These are phyloP conservation scores for Austroboletus novae-zelandiae DNA, from an alignment of 1,284 basidiomycete genomes.

Conservation along the genomic window DNA sequence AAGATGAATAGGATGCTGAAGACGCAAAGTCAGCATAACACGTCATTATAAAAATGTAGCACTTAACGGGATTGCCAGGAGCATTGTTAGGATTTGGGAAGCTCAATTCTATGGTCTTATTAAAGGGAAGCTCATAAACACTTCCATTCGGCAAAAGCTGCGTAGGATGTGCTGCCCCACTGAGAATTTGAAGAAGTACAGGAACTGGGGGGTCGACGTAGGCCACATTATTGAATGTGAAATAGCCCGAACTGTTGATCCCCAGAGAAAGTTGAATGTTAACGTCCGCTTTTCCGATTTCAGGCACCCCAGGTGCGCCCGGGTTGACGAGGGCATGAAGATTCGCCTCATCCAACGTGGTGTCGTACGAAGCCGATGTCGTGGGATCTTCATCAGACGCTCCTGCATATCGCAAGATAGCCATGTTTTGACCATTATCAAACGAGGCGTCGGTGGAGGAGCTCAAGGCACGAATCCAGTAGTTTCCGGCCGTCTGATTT, in stretches of 20 bases:
- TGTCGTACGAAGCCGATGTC: conserved; percentile 32
- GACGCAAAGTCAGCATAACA: not conserved
- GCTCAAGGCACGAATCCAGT: conserved; percentile 41
- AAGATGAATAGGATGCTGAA: conserved; percentile 34
- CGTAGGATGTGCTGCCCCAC: conserved; percentile 20
- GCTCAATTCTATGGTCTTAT: conserved; percentile 37
- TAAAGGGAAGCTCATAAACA: conserved; percentile 31
- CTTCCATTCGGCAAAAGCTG: conserved; percentile 31
- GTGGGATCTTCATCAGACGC: conserved; percentile 44
- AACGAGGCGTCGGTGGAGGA: conserved; percentile 19
- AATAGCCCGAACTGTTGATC: not conserved
- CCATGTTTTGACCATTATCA: conserved; percentile 43
- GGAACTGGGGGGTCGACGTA: conserved; percentile 21
- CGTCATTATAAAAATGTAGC: no score
- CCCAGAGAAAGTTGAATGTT: conserved; percentile 20
- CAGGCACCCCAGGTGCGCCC: conserved; percentile 29
- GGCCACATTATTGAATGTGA: conserved; percentile 16
- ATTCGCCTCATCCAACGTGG: conserved; percentile 30
- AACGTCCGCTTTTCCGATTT: conserved; percentile 31
- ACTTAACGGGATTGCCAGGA: conserved; percentile 35
- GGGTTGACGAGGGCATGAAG: conserved; percentile 35
- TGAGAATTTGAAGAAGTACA: conserved; percentile 9
- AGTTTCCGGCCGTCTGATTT: conserved; percentile 36
- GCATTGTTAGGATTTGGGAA: conserved; percentile 21
- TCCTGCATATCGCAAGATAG: conserved; percentile 52